These are phyloP conservation scores for Lodderomyces orthopsilosis DNA, from an alignment of 1,139 yeast genomes.

Conservation along the genomic window DNA sequence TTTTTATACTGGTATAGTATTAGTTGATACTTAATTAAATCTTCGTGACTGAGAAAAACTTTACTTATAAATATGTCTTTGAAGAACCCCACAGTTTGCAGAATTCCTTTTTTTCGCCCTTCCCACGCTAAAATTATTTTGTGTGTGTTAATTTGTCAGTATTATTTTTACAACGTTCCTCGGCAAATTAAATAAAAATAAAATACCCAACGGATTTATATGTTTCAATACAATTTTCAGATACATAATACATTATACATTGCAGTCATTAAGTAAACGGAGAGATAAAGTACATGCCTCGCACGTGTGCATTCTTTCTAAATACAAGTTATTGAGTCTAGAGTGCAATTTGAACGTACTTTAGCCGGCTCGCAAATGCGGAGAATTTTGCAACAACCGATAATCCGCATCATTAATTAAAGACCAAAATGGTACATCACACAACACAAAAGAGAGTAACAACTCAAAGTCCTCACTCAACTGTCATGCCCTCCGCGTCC, in stretches of 20 bases:
- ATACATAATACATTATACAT: not conserved
- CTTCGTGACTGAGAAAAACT: no score
- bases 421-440: not conserved
- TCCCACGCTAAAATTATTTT: no score
- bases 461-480: not conserved
- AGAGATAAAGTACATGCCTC: no score
- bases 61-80: no score
- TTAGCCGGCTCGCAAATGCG: no score
- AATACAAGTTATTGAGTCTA: no score
- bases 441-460: not conserved
- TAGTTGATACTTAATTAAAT: no score
- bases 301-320: no score
- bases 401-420: not conserved
- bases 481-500: not conserved
- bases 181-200: not conserved
- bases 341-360: no score
- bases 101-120: not conserved
- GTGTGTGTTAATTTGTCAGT: not conserved
- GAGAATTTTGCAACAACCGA: no score
- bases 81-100: not conserved
- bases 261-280: not conserved
- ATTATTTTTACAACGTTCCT: not conserved
- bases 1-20: not conserved
- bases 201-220: not conserved
- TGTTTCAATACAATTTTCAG: not conserved